phyloP scores from a whole-genome alignment of 2,329 filamentous ascomycete genomes.

The Fusarium kyushuense region DNA sequence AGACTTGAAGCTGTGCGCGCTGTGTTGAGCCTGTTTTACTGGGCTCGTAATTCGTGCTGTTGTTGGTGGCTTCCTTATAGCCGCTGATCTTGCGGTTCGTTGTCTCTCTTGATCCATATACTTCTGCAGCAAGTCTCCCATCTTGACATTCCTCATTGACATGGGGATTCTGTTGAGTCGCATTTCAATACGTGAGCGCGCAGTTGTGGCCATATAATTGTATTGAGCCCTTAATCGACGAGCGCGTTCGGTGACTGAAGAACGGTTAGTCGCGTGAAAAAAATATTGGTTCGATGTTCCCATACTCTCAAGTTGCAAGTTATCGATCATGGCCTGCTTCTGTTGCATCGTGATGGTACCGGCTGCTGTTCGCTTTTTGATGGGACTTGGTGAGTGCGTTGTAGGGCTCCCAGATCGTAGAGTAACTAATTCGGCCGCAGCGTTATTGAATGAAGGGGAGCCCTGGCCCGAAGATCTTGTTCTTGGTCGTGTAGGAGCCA shows the following conservation, averaged over 20 bases:
- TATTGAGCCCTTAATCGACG: constrained; percentile 91
- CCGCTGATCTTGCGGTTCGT: constrained; percentile 58
- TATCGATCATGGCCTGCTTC: constrained; percentile 89
- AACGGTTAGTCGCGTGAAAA: constrained; percentile 32
- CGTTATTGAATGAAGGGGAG: constrained; percentile 34
- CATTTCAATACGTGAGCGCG: constrained; percentile 89
- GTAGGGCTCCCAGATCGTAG: constrained; percentile 50
- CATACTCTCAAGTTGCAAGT: constrained; percentile 88
- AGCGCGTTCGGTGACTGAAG: constrained; percentile 84
- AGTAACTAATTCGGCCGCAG: constrained; percentile 42
- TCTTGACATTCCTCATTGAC: constrained; percentile 80
- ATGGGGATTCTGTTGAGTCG: constrained; percentile 92
- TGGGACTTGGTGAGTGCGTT: constrained; percentile 66
- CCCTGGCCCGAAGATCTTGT: constrained; percentile 50
- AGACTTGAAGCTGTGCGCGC: constrained; percentile 37
- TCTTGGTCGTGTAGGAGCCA: constrained; percentile 61
- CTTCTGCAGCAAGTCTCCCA: constrained; percentile 79
- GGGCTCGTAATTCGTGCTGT: constrained; percentile 52
- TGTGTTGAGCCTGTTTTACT: constrained; percentile 51
- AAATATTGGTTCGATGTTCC: constrained; percentile 15
- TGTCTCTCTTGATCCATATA: constrained; percentile 61
- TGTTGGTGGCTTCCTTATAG: constrained; percentile 65
- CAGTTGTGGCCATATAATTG: constrained; percentile 85
- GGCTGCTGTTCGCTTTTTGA: constrained; percentile 66
- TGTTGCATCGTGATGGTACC: constrained; percentile 75